Evolutionary conservation across 495 filamentous ascomycete species (phyloP), one percentile per base, ranked within the genome.

Genomic region (Niebla homalea): DNA sequence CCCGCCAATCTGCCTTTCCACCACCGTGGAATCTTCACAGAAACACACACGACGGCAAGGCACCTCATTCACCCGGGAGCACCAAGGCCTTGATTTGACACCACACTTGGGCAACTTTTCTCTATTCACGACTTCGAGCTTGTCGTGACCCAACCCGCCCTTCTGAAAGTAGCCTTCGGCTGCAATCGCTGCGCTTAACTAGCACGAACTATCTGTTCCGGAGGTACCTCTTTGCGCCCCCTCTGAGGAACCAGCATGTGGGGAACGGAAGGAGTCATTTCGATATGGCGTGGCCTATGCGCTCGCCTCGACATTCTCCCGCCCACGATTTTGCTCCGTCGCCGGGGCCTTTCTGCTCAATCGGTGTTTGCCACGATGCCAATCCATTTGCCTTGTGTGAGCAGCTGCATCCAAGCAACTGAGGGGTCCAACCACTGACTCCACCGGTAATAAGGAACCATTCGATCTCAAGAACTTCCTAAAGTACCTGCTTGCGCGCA

Each of bases 1-100:
- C 46, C 50, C 53, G 52, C 55, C 56, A 57, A 60, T 56, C 53
- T 48, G 36, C 5, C n/a, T 48, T 48, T 25, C 45, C 45, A 36
- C 36, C 36, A 48, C 45, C 45, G 45, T 26, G 45, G 45, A 48
- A 36, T 48, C 45, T 36, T 48, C 45, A 48, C 45, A 18, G 11
- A 35, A 12, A 37, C 16, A 36, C 46, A 54, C 46, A 37, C 36
- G 22, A 40, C 46, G 35, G 51, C 14, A 52, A n/a, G 37, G 38
- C 43, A 25, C 32, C 39, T 44, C 4, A 12, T 51, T 45, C 36
- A 26, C 23, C 23, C n/a, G 23, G 18, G 45, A 26, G 5, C 14
- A 32, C 29, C n/a, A 18, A 48, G 7, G 45, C 36, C 45, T 48
- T 26, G 16, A 10, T 5, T 16, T 5, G 45, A 36, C 20, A 48